Evolutionary conservation across 371 early-diverging fungal species (phyloP), one percentile per base, ranked within the genome.

Genomic region (Syncephalastrum racemosum): DNA sequence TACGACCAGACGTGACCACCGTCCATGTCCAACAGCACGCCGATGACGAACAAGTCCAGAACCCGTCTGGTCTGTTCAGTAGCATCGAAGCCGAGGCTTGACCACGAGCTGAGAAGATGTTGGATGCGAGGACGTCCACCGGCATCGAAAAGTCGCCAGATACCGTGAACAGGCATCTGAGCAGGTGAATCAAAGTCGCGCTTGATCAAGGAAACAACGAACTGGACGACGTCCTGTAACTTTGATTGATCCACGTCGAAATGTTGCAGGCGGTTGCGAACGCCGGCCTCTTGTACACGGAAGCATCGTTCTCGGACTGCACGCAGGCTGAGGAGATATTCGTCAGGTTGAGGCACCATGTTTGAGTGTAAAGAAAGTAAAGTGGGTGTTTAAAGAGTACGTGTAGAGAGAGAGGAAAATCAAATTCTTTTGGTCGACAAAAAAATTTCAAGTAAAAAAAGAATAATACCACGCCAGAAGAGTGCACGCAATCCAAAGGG

Each of bases 11-110:
- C 53, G 59, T 82, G 81, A 4, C 92, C 93, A 0, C 94, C 94
- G 2, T 95, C 94, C 4, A 94, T 92, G 56, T 96, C 96, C 57
- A 96, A 70, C 22, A 96, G 76, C n/a, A 93, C 92, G 12, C 91
- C 90, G 7, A 95, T 86, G 20, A 93, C 88, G 58, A 91, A 84
- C 53, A 95, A 76, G 68, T 96, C 96, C 23, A 95, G 74, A 12
- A 92, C 61, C 31, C 93, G 80, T 47, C 88, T 78, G n/a, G 87
- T 82, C 43, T 80, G 80, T 64, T 91, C 91, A 31, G 76, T 50
- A 16, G 66, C 53, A 46, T 80, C 76, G 15, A 77, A 73, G 14
- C 71, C 70, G 4, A 60, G 60, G 22, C 59, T 67, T 14, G 71
- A 36, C 79, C 76, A 75, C 6, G 69, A 58, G 25, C 68, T 60